These are phyloP conservation scores for Paramecium sonneborni DNA, from an alignment of 73 alveolate species.

Conservation along the genomic window DNA sequence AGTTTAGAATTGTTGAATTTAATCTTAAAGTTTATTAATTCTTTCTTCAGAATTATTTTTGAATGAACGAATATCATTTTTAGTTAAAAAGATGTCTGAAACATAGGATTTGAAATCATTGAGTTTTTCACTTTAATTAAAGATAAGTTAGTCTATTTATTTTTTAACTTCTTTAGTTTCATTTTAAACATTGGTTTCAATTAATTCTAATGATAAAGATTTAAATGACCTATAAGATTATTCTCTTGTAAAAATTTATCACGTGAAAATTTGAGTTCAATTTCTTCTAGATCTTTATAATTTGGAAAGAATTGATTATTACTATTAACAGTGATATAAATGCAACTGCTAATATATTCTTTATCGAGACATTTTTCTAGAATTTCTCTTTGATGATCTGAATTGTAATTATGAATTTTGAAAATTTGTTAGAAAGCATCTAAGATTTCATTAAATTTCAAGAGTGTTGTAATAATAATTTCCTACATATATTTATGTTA, in stretches of 20 bases:
- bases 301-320: background rate
- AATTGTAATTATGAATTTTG: background rate
- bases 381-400: background rate
- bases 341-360: background rate
- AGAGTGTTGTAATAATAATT: background rate
- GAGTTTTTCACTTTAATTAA: background rate
- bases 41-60: background rate
- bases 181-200: background rate
- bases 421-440: background rate
- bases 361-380: background rate
- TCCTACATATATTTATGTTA: background rate
- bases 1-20: background rate
- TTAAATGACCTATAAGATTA: background rate
- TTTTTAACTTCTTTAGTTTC: background rate
- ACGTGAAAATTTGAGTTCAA: background rate
- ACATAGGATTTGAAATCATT: background rate
- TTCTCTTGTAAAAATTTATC: background rate
- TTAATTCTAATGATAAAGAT: background rate
- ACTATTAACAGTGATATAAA: background rate
- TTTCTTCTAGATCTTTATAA: background rate
- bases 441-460: conserved; percentile 17
- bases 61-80: background rate
- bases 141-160: background rate
- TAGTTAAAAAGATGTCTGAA: background rate
- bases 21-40: background rate